Evolutionary conservation across 2,329 filamentous ascomycete species (phyloP).

Genomic region (Penicillium sp.): DNA sequence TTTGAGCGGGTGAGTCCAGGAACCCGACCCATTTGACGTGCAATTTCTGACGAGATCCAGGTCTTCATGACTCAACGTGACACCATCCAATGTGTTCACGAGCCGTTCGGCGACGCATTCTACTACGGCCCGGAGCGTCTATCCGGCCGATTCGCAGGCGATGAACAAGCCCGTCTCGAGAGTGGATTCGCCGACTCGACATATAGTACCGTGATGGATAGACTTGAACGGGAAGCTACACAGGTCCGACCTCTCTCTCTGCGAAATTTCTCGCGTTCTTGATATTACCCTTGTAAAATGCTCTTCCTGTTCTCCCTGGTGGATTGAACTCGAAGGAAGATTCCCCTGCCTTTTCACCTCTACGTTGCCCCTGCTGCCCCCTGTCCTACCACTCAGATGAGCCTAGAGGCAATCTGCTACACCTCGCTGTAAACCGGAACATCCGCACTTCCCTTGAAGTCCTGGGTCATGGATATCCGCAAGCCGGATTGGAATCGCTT

Average conservation of each 20-base stretch:
- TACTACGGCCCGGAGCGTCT: constrained; percentile 93
- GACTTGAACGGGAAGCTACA: constrained; percentile 69
- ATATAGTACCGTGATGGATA: constrained; percentile 69
- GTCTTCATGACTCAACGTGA: constrained; percentile 95
- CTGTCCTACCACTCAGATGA: constrained; percentile 4
- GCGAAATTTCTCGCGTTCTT: constrained; percentile 25
- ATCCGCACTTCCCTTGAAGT: background rate
- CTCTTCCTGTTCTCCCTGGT: constrained; percentile 1
- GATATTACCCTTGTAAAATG: constrained; percentile 1
- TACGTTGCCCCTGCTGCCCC: constrained; percentile 19
- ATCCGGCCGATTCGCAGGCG: constrained; percentile 73
- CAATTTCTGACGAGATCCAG: constrained; percentile 46
- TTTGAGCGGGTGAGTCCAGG: constrained; percentile 78
- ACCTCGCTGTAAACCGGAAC: background rate
- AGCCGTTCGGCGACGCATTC: constrained; percentile 95
- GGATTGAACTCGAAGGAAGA: constrained; percentile 4
- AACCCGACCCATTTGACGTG: background rate
- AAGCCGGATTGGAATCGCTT: constrained; percentile 5
- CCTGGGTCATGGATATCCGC: background rate
- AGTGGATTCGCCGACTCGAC: constrained; percentile 50
- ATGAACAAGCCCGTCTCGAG: constrained; percentile 53
- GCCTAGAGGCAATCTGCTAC: background rate
- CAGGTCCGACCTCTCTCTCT: constrained; percentile 62
- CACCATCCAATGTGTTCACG: constrained; percentile 80
- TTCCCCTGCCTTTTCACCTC: background rate